Evolutionary conservation across 129 eudicot species (phyloP), one percentile per base, ranked within the genome.

Genomic region (Sambucus nigra): DNA sequence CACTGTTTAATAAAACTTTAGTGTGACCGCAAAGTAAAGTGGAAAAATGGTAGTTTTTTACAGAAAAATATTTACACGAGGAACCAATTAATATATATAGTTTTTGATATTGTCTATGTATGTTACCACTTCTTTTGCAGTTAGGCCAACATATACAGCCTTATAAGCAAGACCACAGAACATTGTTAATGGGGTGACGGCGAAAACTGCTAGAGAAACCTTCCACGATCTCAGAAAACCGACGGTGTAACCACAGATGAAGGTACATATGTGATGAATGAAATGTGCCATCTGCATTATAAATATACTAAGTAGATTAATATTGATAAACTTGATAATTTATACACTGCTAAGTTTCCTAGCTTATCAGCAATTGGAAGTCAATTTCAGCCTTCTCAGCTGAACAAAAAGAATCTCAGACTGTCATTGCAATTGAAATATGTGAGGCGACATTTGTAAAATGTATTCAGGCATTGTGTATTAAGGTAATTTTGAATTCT

Each of bases 171-270:
- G 59, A 35, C 95, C 95, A 54, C 95, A 86, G 54, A 78, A 75
- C 95, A 86, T 86, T 5, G 95, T 80, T 56, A 86, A 60, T 11
- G 95, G 95, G 17, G 95, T 81, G 35, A 86, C 95, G 23, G 91
- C 95, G 69, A 86, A 76, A 57, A 81, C 79, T 7, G 70, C 91
- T 57, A 81, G 55, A 21, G 95, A 74, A 58, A 86, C 72, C 79
- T 81, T 78, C 81, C 81, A 72, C 12, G 95, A 81, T 59, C 51
- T 75, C 13, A 17, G 7, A 59, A 86, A 86, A 26, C 95, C 95
- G 53, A 86, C 91, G 4, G 42, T 24, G 49, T 86, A 86, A 41
- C 95, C 91, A 50, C 78, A 62, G 56, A 81, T 71, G 63, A 86
- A 86, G 40, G 95, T 86, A 50, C 73, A 86, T 28, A 86, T 57